Evolutionary conservation across 768 basidiomycete species (phyloP).

Genomic region (Strobilomyces dryophilus): DNA sequence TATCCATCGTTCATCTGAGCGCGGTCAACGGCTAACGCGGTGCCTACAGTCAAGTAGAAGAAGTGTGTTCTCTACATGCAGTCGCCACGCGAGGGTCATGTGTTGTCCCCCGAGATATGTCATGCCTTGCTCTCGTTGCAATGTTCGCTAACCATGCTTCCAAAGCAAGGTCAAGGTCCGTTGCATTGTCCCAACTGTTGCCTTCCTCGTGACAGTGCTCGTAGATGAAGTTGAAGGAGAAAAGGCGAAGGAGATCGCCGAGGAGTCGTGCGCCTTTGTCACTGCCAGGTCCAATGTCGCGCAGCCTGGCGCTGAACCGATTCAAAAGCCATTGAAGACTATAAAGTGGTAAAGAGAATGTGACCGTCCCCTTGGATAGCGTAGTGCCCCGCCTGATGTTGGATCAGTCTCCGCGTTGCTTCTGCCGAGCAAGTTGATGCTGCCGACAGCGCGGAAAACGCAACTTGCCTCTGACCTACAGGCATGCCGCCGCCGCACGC

Average conservation of each 20-base stretch:
- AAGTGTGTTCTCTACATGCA: neutral
- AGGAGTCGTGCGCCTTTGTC: neutral
- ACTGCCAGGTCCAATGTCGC: neutral
- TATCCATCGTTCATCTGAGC: neutral
- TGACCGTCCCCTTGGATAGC: neutral
- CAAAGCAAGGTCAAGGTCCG: constrained; percentile 4
- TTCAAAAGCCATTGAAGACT: neutral
- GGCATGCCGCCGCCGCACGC: neutral
- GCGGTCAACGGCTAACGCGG: constrained; percentile 1
- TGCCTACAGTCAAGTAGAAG: neutral
- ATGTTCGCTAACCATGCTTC: neutral
- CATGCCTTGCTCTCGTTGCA: neutral
- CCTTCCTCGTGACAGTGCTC: neutral
- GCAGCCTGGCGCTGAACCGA: constrained; percentile 8
- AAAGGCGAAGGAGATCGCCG: neutral
- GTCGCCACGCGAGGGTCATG: neutral
- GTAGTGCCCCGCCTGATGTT: constrained; percentile 1
- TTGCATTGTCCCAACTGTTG: neutral
- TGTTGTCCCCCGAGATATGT: neutral
- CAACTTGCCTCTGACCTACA: neutral
- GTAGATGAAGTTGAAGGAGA: constrained; percentile 1
- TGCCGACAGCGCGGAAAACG: constrained; percentile 10
- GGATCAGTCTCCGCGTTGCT: constrained; percentile 1
- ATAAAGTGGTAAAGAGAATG: constrained; percentile 16
- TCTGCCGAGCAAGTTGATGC: constrained; percentile 10